A percentile compares a stretch with the other conserved stretches of the same genome.
Conservation (phyloP, 2,329 filamentous ascomycete species). For the Raffaelea albimanens region DNA sequence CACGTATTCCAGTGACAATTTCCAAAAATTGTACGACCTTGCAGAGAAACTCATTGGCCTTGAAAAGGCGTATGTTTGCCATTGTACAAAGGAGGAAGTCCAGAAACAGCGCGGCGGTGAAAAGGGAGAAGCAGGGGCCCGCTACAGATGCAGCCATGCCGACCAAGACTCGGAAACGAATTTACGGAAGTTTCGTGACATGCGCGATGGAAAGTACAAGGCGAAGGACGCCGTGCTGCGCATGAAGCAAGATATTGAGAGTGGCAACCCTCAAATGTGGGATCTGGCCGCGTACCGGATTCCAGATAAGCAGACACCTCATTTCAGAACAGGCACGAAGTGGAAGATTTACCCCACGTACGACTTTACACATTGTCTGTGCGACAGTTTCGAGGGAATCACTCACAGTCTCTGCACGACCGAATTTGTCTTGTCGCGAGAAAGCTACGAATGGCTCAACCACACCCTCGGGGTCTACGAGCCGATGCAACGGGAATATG, state of each 20-base stretch:
- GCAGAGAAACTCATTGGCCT: conserved; percentile 73
- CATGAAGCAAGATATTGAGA: conserved; percentile 65
- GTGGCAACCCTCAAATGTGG: conserved; percentile 61
- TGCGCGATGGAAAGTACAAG: conserved; percentile 86
- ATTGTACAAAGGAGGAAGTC: conserved; percentile 74
- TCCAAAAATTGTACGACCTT: conserved; percentile 76
- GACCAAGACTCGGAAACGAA: conserved; percentile 63
- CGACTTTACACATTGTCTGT: conserved; percentile 83
- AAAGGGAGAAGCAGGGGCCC: conserved; percentile 53
- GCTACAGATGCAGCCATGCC: conserved; percentile 75
- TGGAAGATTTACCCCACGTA: conserved; percentile 97
- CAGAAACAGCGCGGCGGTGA: conserved; percentile 80
- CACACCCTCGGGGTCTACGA: conserved; percentile 73
- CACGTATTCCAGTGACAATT: conserved; percentile 87
- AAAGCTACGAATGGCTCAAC: conserved; percentile 85
- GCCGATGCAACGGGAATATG: conserved; percentile 87
- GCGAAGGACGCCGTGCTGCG: conserved; percentile 74
- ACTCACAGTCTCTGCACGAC: conserved; percentile 90
- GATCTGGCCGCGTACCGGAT: conserved; percentile 88
- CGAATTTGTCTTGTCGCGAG: conserved; percentile 70
- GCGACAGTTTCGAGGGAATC: conserved; percentile 86
- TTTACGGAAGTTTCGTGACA: conserved; percentile 72
- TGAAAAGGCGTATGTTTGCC: conserved; percentile 73
- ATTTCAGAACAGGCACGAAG: conserved; percentile 69
- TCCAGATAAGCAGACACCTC: conserved; percentile 56